Evolutionary conservation across 148 eudicot genomes (phyloP), one percentile per base, ranked within the genome.

Genomic region (Rhododendron mucronatum): DNA sequence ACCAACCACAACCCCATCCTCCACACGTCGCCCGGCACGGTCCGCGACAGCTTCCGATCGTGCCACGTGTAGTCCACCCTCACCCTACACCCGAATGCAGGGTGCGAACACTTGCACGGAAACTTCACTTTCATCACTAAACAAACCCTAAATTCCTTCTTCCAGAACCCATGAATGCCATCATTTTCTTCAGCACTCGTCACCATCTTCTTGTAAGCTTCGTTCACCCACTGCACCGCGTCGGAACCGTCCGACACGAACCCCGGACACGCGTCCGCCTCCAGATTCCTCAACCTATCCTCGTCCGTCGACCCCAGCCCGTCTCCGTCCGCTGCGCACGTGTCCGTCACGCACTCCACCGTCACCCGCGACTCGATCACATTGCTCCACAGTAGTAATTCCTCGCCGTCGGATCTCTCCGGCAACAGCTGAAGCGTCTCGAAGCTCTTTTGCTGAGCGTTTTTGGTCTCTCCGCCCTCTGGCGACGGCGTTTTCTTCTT

Each of bases 11-110:
- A 67, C 28, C 84, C 86, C 91, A 91, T 88, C 88, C 87, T 88
- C 92, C 92, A 91, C 61, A 91, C 92, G 87, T 92, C 94, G 57
- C 94, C 91, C 10, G 93, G 92, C 85, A 90, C 85, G 7, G 83
- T 84, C 87, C 21, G 69, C 45, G 84, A 76, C 16, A 39, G 21
- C 85, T 45, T 84, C 77, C 51, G 63, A 15, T 85, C 85, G 1
- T 50, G 85, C 48, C 88, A 79, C 10, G 69, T 74, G 78, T 88
- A 91, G 80, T 85, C 82, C 20, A 92, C 53, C 45, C 91, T 87
- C 77, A 90, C 94, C 84, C 89, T 90, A 88, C 94, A 92, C 84
- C 92, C 90, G 57, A 91, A 89, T 12, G 88, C 87, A 14, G 88
- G 81, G 59, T 15, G 69, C 41, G 55, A 33, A 14, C 30, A 23